Evolutionary conservation across 2,329 filamentous ascomycete species (phyloP), one percentile per base, ranked within the genome.

Genomic region (Fusarium neocosmosporiellum): DNA sequence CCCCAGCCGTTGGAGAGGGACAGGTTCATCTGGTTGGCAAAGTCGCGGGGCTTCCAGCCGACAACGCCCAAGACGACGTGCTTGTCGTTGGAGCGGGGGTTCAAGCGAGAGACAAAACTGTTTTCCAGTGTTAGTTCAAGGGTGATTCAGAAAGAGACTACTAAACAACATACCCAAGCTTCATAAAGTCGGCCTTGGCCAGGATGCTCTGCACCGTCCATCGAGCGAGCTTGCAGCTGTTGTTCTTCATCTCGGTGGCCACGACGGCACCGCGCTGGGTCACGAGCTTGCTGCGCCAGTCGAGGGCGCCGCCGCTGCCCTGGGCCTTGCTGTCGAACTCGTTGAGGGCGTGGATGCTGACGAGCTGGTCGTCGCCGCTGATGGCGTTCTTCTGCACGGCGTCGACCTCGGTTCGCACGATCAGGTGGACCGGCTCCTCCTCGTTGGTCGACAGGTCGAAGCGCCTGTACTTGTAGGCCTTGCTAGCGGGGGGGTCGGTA

Each of bases 171-270:
- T 87, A 95, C 93, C 94, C 96, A 83, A 99, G 91, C 88, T 98
- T 99, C 95, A 99, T 98, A 75, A 95, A 88, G 82, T 99, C 96
- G n/a, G 96, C 95, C 86, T 95, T 95, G 82, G 96, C 95, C 66
- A 99, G 90, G 80, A 99, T 98, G 80, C 93, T 94, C 88, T 99
- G 96, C 48, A 96, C 94, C 34, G 96, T 98, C 96, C 96, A 99
- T 82, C 96, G 89, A 66, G 96, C 96, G 72, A 99, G 92, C 88
- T 99, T 99, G 93, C 94, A 97, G 81, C 92, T 95, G 90, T 99
- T 99, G 91, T 99, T 99, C 94, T 99, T 99, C 96, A 99, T 99
- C 88, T 99, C 96, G 14, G 96, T 99, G 22, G 96, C 96, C 29
- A 99, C 93, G 48, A 99, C 96, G 65, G 96, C 96, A 91, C 96